phyloP scores from a whole-genome alignment of 2,329 filamentous ascomycete species.

The Alternaria arbusti region DNA sequence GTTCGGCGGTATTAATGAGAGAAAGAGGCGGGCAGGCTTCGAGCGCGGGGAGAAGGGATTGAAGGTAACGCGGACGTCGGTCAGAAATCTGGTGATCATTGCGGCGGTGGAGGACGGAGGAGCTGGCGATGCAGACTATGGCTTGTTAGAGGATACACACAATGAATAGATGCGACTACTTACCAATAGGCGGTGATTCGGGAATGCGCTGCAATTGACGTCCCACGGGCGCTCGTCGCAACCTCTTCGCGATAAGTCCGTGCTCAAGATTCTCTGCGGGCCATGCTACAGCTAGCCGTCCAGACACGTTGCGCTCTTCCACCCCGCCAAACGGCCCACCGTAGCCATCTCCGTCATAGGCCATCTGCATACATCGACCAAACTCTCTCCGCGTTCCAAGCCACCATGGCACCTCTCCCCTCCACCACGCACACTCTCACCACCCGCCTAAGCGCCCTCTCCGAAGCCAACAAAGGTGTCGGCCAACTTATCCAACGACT shows the following conservation, averaged over 20 bases:
- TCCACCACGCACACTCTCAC: conserved; percentile 51
- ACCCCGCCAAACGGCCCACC: conserved; percentile 28
- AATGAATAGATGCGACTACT: neutral
- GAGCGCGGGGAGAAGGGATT: conserved; percentile 85
- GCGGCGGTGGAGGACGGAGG: conserved; percentile 26
- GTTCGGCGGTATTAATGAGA: conserved; percentile 80
- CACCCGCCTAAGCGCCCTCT: conserved; percentile 59
- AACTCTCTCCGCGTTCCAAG: conserved; percentile 31
- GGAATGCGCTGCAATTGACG: neutral
- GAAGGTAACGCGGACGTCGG: conserved; percentile 84
- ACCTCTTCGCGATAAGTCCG: conserved; percentile 21
- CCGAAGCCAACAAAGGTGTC: conserved; percentile 60
- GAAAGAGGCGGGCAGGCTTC: conserved; percentile 85
- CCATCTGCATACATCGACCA: conserved; percentile 29
- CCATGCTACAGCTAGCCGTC: conserved; percentile 19
- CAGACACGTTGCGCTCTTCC: conserved; percentile 19
- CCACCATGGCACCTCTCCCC: conserved; percentile 45
- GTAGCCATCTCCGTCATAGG: conserved; percentile 40
- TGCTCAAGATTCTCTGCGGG: conserved; percentile 24
- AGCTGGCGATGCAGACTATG: neutral
- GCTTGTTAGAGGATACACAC: neutral
- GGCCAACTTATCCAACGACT: conserved; percentile 64
- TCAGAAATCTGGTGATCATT: conserved; percentile 89
- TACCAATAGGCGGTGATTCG: neutral
- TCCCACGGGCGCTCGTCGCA: neutral